Evolutionary conservation across 768 basidiomycete genomes (phyloP).

Genomic region (Trichaptum fuscoviolaceum): DNA sequence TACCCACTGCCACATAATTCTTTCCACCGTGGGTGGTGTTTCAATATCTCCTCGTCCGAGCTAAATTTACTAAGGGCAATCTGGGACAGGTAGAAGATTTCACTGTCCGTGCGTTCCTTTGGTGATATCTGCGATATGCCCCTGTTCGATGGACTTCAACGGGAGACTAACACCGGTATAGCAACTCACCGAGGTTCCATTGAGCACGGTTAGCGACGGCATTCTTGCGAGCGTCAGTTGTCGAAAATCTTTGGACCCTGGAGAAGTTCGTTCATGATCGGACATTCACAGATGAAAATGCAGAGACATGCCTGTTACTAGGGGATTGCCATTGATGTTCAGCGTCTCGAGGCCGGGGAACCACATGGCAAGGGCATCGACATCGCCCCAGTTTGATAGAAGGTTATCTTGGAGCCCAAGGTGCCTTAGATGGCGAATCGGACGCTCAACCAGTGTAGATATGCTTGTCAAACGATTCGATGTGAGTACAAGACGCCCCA

Average conservation of each 20-base stretch:
- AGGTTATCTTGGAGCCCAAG: slow-evolving; percentile 61
- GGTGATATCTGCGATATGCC: slow-evolving; percentile 46
- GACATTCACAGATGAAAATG: slow-evolving; percentile 1
- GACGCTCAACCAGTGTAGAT: slow-evolving; percentile 12
- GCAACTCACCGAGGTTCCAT: slow-evolving; percentile 55
- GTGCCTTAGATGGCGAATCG: slow-evolving; percentile 40
- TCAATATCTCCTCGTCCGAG: slow-evolving; percentile 37
- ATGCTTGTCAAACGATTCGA: slow-evolving; percentile 44
- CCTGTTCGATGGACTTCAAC: slow-evolving; percentile 4
- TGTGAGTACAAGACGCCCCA: slow-evolving; percentile 62
- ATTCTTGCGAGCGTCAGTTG: slow-evolving; percentile 64
- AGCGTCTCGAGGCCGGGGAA: slow-evolving; percentile 62
- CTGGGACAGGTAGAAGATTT: slow-evolving; percentile 75
- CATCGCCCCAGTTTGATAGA: slow-evolving; percentile 50
- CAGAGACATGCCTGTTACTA: slow-evolving; percentile 42
- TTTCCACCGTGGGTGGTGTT: slow-evolving; percentile 60
- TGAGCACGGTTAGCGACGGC: slow-evolving; percentile 54
- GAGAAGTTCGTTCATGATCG: slow-evolving; percentile 25
- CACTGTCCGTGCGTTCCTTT: slow-evolving; percentile 73
- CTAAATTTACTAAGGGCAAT: slow-evolving; percentile 43
- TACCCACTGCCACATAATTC: slow-evolving; percentile 56
- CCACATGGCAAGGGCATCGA: slow-evolving; percentile 66
- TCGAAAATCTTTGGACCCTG: slow-evolving; percentile 37
- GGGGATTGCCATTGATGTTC: slow-evolving; percentile 56
- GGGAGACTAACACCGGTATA: slow-evolving; percentile 11